Base-by-base conservation (phyloP, 2,329 filamentous ascomycete genomes). In the Aspergillus versicolor region DNA sequence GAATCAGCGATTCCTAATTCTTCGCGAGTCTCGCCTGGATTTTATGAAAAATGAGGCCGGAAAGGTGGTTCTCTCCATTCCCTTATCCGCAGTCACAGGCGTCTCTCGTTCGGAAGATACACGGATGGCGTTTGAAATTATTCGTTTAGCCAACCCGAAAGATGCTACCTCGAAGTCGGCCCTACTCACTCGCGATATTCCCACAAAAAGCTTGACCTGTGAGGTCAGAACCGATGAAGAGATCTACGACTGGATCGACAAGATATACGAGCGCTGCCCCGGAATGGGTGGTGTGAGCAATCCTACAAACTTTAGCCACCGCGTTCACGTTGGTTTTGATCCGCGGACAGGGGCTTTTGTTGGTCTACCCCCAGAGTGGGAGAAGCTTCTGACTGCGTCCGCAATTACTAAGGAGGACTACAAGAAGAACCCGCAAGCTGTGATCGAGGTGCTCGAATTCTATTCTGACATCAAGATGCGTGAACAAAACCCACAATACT, bases 361-460 rank as follows among this genome's bases (percentile, higher is more conserved):
- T 47, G 94, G 94, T 40, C 77, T 99, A 65, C 94, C 94, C 1
- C 88, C 91, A 5, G 94, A 99, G 79, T 99, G 94, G 94, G 94
- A 96, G 70, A 95, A 95, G 75, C 82, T 99, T 51, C 82, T 99
- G 64, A 97, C 94, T 69, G 92, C 92, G 8, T 97, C 94, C 3
- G 94, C 94, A 57, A 94, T 99, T 69, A 97, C 94, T 58, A 96
- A 97, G 76, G 94, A 99, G 69, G 94, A 99, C 73, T 97, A 97
- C 76, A 91, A 96, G 77, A 92, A 94, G 70, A 97, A 99, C 70
- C 94, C 94, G 5, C 89, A 93, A 78, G 91, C 86, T 58, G 84
- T 80, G 24, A 81, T 87, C 50, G 86, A 89, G 70, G 86, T 87
- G 12, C 75, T 89, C 22, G 84, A 88, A 62, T 89, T 89, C 68